phyloP scores from a whole-genome alignment of 352 stramenopile species.

The Thalassiosira sp. region DNA sequence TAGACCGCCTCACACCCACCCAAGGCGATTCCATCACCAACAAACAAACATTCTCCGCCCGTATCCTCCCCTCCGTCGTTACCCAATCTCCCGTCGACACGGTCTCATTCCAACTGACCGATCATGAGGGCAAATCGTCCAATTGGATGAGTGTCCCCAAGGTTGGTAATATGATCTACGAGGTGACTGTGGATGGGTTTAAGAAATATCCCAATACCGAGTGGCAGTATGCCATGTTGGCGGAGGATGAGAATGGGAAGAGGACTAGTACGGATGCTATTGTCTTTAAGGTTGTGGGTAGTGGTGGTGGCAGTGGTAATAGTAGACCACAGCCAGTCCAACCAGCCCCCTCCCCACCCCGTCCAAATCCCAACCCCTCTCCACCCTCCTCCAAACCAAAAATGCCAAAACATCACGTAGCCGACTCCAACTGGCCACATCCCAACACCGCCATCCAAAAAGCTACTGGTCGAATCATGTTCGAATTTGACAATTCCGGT shows the following conservation, averaged over 20 bases:
- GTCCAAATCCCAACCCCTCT: too few species aligned
- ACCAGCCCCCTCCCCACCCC: background rate
- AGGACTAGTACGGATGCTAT: conserved; percentile 11
- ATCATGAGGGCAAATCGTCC: conserved; percentile 8
- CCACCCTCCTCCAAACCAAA: background rate
- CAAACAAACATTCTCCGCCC: conserved; percentile 34
- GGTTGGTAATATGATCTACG: conserved; percentile 13
- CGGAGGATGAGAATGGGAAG: conserved; percentile 24
- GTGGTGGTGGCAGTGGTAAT: conserved; percentile 1
- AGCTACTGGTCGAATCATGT: conserved; percentile 43
- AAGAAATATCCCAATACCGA: conserved; percentile 18
- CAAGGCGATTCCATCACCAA: conserved; percentile 21
- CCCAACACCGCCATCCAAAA: conserved; percentile 30
- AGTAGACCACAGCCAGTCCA: background rate
- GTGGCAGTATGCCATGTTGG: conserved; percentile 39
- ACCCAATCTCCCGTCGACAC: conserved; percentile 3
- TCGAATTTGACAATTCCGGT: conserved; percentile 36
- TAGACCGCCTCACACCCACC: conserved; percentile 21
- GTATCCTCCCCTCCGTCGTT: conserved; percentile 12
- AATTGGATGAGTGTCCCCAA: conserved; percentile 25
- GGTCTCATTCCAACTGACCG: conserved; percentile 33
- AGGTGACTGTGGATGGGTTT: conserved; percentile 50
- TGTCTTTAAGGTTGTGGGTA: conserved; percentile 18
- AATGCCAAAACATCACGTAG: conserved; percentile 16
- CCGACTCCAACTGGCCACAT: conserved; percentile 42